A percentile compares a stretch with the other conserved stretches of the same genome.
Evolutionary conservation across 805 yeast genomes (phyloP).

Genomic region (Hermanozyma aechmeae): DNA sequence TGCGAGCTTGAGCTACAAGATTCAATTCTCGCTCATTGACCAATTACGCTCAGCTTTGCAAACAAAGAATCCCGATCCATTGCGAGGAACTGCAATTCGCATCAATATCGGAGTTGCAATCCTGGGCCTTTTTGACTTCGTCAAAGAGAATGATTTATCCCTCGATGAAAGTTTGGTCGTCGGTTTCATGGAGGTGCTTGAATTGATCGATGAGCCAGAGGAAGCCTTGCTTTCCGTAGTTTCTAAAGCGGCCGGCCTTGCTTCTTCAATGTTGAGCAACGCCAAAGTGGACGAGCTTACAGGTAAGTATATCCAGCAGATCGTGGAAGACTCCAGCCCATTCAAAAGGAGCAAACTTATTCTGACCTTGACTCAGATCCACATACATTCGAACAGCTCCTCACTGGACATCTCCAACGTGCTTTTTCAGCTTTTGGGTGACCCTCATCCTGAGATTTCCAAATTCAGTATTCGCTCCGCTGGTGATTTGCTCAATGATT

Average conservation of each 20-base stretch:
- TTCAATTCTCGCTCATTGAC: constrained; percentile 84
- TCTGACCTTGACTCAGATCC: constrained; percentile 20
- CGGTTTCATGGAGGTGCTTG: constrained; percentile 42
- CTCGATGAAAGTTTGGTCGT: constrained; percentile 28
- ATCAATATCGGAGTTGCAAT: constrained; percentile 60
- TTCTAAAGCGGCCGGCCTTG: constrained; percentile 50
- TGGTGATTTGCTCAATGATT: too few relatives aligned
- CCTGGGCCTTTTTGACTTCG: constrained; percentile 35
- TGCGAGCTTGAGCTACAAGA: constrained; percentile 62
- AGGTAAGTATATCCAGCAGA: constrained; percentile 38
- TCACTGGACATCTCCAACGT: constrained; percentile 43
- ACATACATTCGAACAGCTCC: constrained; percentile 17
- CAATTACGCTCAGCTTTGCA: constrained; percentile 51
- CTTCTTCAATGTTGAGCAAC: constrained; percentile 16
- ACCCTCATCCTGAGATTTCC: constrained; percentile 83
- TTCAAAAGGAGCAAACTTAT: constrained; percentile 39
- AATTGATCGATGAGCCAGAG: constrained; percentile 31
- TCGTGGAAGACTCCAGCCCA: constrained; percentile 61
- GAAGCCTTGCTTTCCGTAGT: constrained; percentile 35
- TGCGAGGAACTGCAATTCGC: constrained; percentile 38
- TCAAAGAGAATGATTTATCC: constrained; percentile 9
- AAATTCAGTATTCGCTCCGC: too few relatives aligned
- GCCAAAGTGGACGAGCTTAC: constrained; percentile 16
- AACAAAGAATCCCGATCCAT: constrained; percentile 22
- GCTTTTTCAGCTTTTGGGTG: constrained; percentile 49